phyloP scores from a whole-genome alignment of 78 protist genomes.

The Guillardia theta region DNA sequence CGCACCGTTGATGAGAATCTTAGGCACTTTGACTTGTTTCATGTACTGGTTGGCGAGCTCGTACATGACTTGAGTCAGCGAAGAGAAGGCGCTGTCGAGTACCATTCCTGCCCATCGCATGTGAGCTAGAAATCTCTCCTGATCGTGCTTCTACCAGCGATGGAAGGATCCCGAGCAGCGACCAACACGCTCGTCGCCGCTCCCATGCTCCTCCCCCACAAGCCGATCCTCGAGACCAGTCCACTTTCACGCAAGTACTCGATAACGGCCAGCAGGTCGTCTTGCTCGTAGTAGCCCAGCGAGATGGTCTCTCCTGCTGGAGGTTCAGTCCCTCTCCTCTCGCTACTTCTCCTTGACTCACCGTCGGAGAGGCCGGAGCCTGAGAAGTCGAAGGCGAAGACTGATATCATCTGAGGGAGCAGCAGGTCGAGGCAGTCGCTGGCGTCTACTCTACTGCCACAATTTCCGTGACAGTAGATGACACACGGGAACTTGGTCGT shows the following conservation, averaged over 20 bases:
- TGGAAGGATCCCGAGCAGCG: background rate
- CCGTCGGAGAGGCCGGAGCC: constrained; percentile 30
- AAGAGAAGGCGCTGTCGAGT: constrained; percentile 15
- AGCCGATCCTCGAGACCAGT: background rate
- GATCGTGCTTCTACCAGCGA: too few species aligned
- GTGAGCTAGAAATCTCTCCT: too few species aligned
- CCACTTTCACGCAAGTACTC: background rate
- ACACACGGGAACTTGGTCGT: background rate
- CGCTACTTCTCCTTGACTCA: background rate
- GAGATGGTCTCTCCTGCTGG: constrained; percentile 6
- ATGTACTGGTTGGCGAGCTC: constrained; percentile 33
- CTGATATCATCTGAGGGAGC: background rate
- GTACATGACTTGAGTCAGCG: constrained; percentile 16
- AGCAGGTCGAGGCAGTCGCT: constrained; percentile 27
- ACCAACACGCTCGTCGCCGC: background rate
- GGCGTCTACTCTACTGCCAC: constrained; percentile 2
- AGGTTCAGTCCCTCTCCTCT: too few species aligned
- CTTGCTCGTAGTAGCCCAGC: constrained; percentile 7
- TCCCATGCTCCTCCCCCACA: constrained; percentile 41
- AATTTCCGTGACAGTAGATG: constrained; percentile 21
- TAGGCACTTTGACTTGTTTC: background rate
- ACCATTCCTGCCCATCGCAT: too few species aligned
- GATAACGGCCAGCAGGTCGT: background rate
- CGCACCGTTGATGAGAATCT: constrained; percentile 28
- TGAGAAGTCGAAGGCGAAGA: constrained; percentile 22